Base-by-base conservation (phyloP, 208 protist genomes). In the Wallacemonas sp. region DNA sequence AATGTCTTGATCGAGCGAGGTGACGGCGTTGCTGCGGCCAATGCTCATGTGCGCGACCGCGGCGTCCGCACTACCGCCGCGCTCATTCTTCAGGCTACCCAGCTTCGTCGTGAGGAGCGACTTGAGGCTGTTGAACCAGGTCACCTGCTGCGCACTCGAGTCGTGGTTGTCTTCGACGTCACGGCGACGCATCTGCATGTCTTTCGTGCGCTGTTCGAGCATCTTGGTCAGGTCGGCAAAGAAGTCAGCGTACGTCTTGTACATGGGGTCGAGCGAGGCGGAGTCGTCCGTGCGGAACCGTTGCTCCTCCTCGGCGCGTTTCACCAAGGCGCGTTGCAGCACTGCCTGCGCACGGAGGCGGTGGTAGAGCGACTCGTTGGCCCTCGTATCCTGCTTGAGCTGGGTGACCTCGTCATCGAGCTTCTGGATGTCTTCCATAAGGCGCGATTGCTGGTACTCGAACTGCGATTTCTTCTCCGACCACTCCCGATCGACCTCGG, bases 331-430 rank as follows among this genome's bases (percentile, higher is more conserved):
- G 17, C 66, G 37, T 6, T 91, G 71, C 22, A 94, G 46, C 24
- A 83, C 59, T 32, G 58, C 50, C 71, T 96, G 90, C 21, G 68
- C 72, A 29, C 79, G 66, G 17, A 96, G 42, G 38, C 87, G 87
- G 71, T 97, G 92, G 68, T 88, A 97, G 37, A 97, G 74, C 34
- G 87, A 86, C 68, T 97, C 92, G 67, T 90, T 90, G 15, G 58
- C 46, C 37, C 64, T 72, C 45, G 74, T 76, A 50, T 93, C 89
- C n/a, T 89, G 81, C 68, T 88, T 79, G 22, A 91, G 76, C 21
- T 70, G 52, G 12, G 84, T 83, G 17, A 94, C 89, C 55, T 94
- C 79, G 33, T 84, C 84, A 52, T 94, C 82, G 19, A 95, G 68
- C 66, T 94, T 94, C 61, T 79, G 80, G 30, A 92, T 90, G 57